These are phyloP conservation scores for Exophiala mesophila DNA, from an alignment of 2,329 filamentous ascomycete genomes.

Conservation along the genomic window DNA sequence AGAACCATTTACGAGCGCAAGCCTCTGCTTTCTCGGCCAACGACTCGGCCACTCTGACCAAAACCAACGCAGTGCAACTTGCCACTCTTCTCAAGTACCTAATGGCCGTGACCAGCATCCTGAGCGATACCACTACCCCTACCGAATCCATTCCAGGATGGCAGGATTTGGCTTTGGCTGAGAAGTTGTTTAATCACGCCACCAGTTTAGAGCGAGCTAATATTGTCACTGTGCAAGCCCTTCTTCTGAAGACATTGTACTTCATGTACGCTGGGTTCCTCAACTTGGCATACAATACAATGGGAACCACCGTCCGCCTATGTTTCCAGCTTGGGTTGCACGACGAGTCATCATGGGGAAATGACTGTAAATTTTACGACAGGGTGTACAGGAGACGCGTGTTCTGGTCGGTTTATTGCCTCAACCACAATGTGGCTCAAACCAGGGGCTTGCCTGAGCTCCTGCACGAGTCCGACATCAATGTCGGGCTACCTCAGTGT, in stretches of 20 bases:
- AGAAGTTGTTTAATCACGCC: neutral
- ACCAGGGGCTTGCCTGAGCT: neutral
- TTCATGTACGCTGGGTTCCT: neutral
- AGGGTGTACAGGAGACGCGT: neutral
- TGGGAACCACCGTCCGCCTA: neutral
- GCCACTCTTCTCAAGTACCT: no score
- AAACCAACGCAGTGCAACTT: no score
- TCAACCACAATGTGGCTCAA: constrained; percentile 1
- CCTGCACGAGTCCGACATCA: neutral
- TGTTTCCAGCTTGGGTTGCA: neutral
- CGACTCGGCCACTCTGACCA: no score
- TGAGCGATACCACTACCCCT: neutral
- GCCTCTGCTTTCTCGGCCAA: constrained; percentile 1
- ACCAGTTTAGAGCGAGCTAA: neutral
- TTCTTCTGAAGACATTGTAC: neutral
- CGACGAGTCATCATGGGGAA: neutral
- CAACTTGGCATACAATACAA: neutral
- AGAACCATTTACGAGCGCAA: neutral
- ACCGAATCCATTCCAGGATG: no score
- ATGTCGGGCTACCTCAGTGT: neutral
- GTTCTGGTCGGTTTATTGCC: constrained; percentile 1
- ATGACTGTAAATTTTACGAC: neutral
- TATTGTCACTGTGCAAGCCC: neutral
- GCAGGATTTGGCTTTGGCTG: neutral
- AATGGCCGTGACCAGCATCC: no score